phyloP scores from a whole-genome alignment of 257 asterid genomes.

The Gardenia jasminoides region DNA sequence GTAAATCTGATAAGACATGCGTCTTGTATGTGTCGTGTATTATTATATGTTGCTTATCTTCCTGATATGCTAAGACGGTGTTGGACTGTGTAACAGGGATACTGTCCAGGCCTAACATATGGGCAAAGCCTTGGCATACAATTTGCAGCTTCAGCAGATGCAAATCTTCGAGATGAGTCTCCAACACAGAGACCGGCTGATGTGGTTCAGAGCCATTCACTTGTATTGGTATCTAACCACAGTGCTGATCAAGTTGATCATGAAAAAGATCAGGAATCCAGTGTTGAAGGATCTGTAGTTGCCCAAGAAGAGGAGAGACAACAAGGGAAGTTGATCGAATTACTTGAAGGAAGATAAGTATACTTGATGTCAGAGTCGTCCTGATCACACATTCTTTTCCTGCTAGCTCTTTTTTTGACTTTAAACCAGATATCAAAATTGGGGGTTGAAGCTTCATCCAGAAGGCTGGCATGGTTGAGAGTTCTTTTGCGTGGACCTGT shows the following conservation, averaged over 20 bases:
- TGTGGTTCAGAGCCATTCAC: slow-evolving; percentile 37
- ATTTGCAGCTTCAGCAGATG: slow-evolving; percentile 36
- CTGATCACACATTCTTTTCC: not conserved
- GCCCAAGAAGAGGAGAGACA: slow-evolving; percentile 11
- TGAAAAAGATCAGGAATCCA: slow-evolving; percentile 21
- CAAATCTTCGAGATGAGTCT: slow-evolving; percentile 38
- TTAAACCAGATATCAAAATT: not conserved
- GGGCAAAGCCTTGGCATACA: slow-evolving; percentile 84
- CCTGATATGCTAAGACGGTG: slow-evolving; percentile 10
- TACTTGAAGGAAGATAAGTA: not conserved
- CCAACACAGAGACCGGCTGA: slow-evolving; percentile 34
- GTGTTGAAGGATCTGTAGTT: slow-evolving; percentile 11
- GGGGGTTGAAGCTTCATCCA: not conserved
- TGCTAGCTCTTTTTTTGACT: slow-evolving; percentile 1
- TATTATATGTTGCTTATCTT: not conserved
- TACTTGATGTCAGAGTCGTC: slow-evolving; percentile 1
- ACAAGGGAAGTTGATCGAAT: not conserved
- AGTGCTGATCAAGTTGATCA: slow-evolving; percentile 33
- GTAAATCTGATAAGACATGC: not conserved
- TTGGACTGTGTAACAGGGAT: slow-evolving; percentile 54
- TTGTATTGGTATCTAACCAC: slow-evolving; percentile 33
- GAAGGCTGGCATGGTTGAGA: not conserved
- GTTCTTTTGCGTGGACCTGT: not conserved
- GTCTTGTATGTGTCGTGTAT: not conserved
- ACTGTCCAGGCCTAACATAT: slow-evolving; percentile 81